Evolutionary conservation across 108 stramenopile species (phyloP).

Genomic region (Cylindrotheca closterium): DNA sequence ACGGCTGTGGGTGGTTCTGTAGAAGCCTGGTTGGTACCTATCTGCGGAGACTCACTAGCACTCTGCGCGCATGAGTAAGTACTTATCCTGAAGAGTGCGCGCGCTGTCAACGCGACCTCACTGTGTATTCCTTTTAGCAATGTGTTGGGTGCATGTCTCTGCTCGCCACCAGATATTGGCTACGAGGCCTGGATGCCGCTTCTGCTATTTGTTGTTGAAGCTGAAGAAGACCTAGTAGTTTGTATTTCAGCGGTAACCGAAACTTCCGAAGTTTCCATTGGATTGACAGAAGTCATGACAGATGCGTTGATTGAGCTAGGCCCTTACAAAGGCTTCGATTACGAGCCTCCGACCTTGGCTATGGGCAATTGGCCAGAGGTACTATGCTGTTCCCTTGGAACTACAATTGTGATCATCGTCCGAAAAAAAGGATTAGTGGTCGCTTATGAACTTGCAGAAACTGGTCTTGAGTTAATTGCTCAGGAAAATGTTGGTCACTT

Average conservation of each 20-base stretch:
- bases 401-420: slow-evolving; percentile 65
- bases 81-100: no score
- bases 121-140: slow-evolving; percentile 25
- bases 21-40: slow-evolving; percentile 81
- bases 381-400: slow-evolving; percentile 61
- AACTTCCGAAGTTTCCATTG: slow-evolving; percentile 30
- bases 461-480: slow-evolving; percentile 59
- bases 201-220: slow-evolving; percentile 26
- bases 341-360: slow-evolving; percentile 71
- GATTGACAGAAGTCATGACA: slow-evolving; percentile 42
- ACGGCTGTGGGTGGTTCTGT: slow-evolving; percentile 47
- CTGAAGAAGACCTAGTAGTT: slow-evolving; percentile 31
- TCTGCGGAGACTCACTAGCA: slow-evolving; percentile 62
- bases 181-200: slow-evolving; percentile 62
- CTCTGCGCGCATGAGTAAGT: slow-evolving; percentile 60
- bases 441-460: slow-evolving; percentile 68
- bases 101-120: no score
- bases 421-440: slow-evolving; percentile 68
- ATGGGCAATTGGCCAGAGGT: slow-evolving; percentile 84
- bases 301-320: slow-evolving; percentile 52
- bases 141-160: slow-evolving; percentile 77
- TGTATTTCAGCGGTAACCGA: slow-evolving; percentile 33
- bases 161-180: slow-evolving; percentile 40
- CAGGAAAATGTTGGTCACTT: slow-evolving; percentile 65
- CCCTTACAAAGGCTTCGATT: slow-evolving; percentile 39